Evolutionary conservation across 352 stramenopile genomes (phyloP), one percentile per base, ranked within the genome.

Genomic region (Vaucheria bursata): DNA sequence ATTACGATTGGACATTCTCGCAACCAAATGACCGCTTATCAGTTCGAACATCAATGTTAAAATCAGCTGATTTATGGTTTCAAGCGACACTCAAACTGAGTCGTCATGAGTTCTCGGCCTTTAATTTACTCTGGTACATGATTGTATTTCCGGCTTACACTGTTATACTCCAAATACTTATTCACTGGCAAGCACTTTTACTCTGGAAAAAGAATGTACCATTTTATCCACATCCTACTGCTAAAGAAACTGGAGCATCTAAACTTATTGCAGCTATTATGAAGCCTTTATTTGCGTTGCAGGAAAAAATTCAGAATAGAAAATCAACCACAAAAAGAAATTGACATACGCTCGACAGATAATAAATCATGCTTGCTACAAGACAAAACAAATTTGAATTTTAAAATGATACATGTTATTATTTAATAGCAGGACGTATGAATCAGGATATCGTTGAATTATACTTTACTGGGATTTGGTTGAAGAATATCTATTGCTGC

Each of bases 1-100:
- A 72, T n/a, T 87, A 87, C 82, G 72, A 85, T 72, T 87, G 89
- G 92, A 38, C 87, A 85, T 52, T 90, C 88, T 69, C 75, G 86
- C 0, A 86, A 87, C 4, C 89, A 89, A 69, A 88, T 40, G n/a
- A 18, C 25, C 32, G 38, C 38, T 5, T 25, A 25, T 12, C 45
- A 35, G 76, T 70, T 25, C 76, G 75, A 25, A 81, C 64, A 31
- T 73, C 76, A 7, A 0, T 81, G 33, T 71, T 81, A 4, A 70
- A 81, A 53, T n/a, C 34, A 50, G 76, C 64, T 0, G 75, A 71
- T 32, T 4, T 79, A 6, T 81, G 74, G 66, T 81, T 81, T 45
- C 53, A 74, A 34, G 76, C 76, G 2, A 74, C 73, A 32, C 32
- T 81, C 6, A 38, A 40, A 0, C 69, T 81, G 7, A 49, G 34